Percentiles rank a stretch among this genome's conserved stretches.
phyloP scores from a whole-genome alignment of 441 rosid genomes.

The Aleurites moluccanus region DNA sequence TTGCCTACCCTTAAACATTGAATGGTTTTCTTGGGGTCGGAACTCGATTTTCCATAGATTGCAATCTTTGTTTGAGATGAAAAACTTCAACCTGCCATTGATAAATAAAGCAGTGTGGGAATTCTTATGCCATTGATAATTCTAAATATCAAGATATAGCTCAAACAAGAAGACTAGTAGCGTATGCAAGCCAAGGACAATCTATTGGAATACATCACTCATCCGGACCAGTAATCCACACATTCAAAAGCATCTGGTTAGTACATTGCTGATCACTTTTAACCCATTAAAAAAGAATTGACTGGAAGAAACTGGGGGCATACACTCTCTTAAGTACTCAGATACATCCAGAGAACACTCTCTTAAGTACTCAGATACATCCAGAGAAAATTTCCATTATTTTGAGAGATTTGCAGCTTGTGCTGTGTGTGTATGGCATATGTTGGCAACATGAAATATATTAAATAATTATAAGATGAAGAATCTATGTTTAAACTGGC shows the following conservation, averaged over 20 bases:
- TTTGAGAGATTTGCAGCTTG: not conserved
- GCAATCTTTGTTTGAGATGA: constrained; percentile 94
- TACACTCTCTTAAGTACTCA: no score
- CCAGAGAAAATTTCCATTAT: not conserved
- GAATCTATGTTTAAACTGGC: not conserved
- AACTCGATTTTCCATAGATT: constrained; percentile 80
- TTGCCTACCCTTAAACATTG: constrained; percentile 39
- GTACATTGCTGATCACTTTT: no score
- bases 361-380: no score
- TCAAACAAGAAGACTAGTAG: not conserved
- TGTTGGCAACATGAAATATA: not conserved
- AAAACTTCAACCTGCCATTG: constrained; percentile 83
- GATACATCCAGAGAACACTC: not conserved
- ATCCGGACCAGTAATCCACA: not conserved
- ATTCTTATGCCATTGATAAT: no score
- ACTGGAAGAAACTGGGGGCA: no score
- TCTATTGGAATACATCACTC: not conserved
- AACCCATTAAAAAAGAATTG: no score
- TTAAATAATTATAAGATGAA: not conserved
- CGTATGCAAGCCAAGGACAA: not conserved
- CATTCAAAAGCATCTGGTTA: no score
- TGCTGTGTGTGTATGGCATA: not conserved
- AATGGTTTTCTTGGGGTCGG: constrained; percentile 82
- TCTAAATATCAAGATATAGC: not conserved
- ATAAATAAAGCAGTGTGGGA: not conserved